These are phyloP conservation scores for Clarkia xantiana DNA, from an alignment of 345 rosid genomes.

Conservation along the genomic window DNA sequence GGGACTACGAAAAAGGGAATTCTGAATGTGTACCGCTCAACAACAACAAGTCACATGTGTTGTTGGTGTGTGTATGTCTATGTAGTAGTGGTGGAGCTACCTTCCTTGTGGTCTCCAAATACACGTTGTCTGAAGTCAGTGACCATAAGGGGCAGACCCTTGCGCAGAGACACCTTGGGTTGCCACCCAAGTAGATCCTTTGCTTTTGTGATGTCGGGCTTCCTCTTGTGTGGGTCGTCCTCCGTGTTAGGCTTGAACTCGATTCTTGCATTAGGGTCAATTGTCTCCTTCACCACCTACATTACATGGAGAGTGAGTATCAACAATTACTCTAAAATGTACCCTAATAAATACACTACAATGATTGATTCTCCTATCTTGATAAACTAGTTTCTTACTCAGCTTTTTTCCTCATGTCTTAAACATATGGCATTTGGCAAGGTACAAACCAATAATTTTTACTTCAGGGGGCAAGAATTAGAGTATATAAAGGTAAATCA, in stretches of 20 bases:
- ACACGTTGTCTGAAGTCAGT: constrained; percentile 81
- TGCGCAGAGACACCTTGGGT: constrained; percentile 72
- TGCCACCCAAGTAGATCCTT: constrained; percentile 88
- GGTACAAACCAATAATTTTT: no score
- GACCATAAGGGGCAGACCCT: constrained; percentile 93
- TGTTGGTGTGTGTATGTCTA: not conserved
- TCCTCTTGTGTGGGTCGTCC: constrained; percentile 99
- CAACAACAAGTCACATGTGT: not conserved
- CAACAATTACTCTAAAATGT: no score
- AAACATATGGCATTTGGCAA: no score
- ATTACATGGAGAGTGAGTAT: not conserved
- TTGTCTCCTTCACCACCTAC: constrained; percentile 94
- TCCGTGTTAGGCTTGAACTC: constrained; percentile 93
- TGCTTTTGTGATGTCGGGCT: constrained; percentile 85
- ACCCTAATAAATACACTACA: no score
- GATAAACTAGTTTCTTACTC: no score
- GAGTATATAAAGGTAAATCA: no score
- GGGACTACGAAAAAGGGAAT: no score
- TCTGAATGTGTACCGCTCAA: no score
- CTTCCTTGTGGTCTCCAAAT: constrained; percentile 84
- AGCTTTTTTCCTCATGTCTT: no score
- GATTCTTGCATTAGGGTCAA: constrained; percentile 82
- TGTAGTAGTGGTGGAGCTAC: constrained; percentile 13
- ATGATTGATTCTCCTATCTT: no score
- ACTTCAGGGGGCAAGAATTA: no score